These are phyloP conservation scores for Leccinum boreale DNA, from an alignment of 768 basidiomycete species.

Conservation along the genomic window DNA sequence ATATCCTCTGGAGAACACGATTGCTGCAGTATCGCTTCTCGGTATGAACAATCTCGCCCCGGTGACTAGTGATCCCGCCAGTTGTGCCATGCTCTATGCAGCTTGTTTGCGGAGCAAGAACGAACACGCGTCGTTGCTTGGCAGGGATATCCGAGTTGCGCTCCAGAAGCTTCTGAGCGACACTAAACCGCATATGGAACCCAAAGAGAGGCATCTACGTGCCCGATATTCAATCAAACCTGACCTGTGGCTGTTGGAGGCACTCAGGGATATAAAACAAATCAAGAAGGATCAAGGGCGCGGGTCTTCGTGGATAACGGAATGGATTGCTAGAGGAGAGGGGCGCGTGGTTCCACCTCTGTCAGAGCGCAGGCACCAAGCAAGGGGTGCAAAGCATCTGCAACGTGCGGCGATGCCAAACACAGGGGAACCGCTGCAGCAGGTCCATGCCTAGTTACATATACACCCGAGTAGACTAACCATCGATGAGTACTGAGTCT, in stretches of 20 bases:
- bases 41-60: conserved; percentile 52
- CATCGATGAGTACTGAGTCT: not conserved
- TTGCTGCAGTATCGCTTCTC: conserved; percentile 53
- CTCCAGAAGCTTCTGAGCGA: conserved; percentile 34
- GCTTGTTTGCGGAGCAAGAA: conserved; percentile 51
- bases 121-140: conserved; percentile 38
- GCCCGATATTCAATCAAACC: conserved; percentile 32
- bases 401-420: conserved; percentile 1
- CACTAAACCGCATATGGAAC: conserved; percentile 16
- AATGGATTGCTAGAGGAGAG: conserved; percentile 24
- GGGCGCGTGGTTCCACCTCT: conserved; percentile 19
- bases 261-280: conserved; percentile 35
- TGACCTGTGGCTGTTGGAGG: conserved; percentile 36
- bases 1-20: conserved; percentile 44
- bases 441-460: conserved; percentile 5
- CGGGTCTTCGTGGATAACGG: conserved; percentile 26
- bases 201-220: conserved; percentile 16
- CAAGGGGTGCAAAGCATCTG: conserved; percentile 4
- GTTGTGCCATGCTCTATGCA: conserved; percentile 52
- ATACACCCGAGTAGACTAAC: conserved; percentile 3
- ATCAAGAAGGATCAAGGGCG: conserved; percentile 29
- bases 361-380: conserved; percentile 13
- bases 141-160: conserved; percentile 40
- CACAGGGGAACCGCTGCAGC: not conserved
- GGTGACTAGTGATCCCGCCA: conserved; percentile 52